Conservation (phyloP, 2,329 filamentous ascomycete genomes). For the Alternaria ethzedia region DNA sequence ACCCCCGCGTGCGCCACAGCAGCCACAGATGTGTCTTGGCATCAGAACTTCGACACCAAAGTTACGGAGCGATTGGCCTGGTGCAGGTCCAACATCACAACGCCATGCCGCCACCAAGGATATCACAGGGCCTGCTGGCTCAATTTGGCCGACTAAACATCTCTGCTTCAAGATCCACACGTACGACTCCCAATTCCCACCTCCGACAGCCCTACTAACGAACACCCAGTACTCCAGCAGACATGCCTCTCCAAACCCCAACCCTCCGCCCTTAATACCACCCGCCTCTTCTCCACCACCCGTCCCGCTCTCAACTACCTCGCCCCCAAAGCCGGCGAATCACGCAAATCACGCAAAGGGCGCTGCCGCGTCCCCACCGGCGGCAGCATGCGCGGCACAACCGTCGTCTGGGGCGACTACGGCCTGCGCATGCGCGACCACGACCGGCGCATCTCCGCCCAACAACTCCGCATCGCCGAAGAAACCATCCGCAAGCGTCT, state of each 20-base stretch:
- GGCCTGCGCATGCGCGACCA: slow-evolving; percentile 93
- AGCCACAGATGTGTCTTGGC: slow-evolving; percentile 29
- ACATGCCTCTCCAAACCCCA: slow-evolving; percentile 38
- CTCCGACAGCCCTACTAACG: slow-evolving; percentile 13
- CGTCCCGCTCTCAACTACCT: slow-evolving; percentile 73
- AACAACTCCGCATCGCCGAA: slow-evolving; percentile 87
- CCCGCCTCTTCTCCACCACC: slow-evolving; percentile 76
- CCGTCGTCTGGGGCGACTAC: slow-evolving; percentile 95
- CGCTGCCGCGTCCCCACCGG: slow-evolving; percentile 87
- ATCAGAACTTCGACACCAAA: slow-evolving; percentile 28
- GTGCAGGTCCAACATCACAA: slow-evolving; percentile 6
- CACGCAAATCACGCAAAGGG: slow-evolving; percentile 88
- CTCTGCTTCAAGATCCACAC: slow-evolving; percentile 27
- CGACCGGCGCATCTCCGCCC: slow-evolving; percentile 85
- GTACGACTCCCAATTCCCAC: slow-evolving; percentile 20
- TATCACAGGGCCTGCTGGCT: slow-evolving; percentile 42
- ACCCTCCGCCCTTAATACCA: slow-evolving; percentile 38
- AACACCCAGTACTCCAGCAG: slow-evolving; percentile 22
- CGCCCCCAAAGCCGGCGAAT: slow-evolving; percentile 77
- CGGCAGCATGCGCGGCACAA: slow-evolving; percentile 89
- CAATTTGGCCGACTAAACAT: slow-evolving; percentile 43
- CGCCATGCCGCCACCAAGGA: slow-evolving; percentile 51
- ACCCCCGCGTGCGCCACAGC: slow-evolving; percentile 10
- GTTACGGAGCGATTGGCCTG: neutral
- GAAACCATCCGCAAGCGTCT: slow-evolving; percentile 90